Base-by-base conservation (phyloP, 176 grass and related monocot species). In the Oryza coarctata region DNA sequence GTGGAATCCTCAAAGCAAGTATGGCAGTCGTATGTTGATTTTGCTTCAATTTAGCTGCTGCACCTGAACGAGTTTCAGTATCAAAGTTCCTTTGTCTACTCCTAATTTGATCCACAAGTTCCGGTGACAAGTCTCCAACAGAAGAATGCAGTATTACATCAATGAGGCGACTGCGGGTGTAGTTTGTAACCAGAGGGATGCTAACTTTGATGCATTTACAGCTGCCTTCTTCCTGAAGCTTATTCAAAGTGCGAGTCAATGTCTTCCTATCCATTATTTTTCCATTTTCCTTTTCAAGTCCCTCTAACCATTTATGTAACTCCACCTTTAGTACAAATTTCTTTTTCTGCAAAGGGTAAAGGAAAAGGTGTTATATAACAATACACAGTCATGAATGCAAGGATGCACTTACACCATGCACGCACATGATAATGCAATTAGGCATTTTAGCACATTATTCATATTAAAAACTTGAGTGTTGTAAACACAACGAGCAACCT, bases 101-200 rank as follows among this genome's bases (percentile, higher is more conserved):
- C 62, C 94, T 90, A 85, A 98, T 86, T 79, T 90, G 88, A 45
- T 94, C 95, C 73, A 93, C 82, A 66, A 98, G 71, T 83, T 95
- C 95, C 4, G 86, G 68, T 66, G 95, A 93, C 68, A 92, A 77
- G 58, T 87, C 74, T 20, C 91, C 83, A 43, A 92, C 80, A 70
- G 87, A 94, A 75, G 95, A 94, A 86, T 95, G 92, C 73, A 93
- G 76, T 84, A 98, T 79, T 29, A 98, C 90, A 69, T 95, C 95
- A 75, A 92, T 91, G 85, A 86, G 70, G 79, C 90, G 95, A 83
- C 64, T 93, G 73, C 90, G 74, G 34, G 75, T 87, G 55, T 80
- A 98, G 64, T 98, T 90, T 81, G 92, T 95, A 57, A 91, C 84
- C 52, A 92, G 61, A 76, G 95, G 95, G 33, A 93, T 88, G 52